phyloP scores from a whole-genome alignment of 2,329 filamentous ascomycete species.

The Aspergillus luchuensis region DNA sequence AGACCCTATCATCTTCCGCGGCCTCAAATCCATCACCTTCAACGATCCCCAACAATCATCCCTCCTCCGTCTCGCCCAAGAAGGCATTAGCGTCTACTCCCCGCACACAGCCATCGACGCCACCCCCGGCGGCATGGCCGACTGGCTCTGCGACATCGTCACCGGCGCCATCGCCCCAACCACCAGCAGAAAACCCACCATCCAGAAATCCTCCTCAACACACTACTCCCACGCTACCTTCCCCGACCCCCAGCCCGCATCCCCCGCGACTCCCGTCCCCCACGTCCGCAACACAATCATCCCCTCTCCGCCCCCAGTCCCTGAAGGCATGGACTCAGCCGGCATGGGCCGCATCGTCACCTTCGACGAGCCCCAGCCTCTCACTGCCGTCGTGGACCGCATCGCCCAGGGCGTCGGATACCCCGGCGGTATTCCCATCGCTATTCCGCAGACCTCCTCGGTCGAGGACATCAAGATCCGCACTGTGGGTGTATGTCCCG shows the following conservation, averaged over 20 bases:
- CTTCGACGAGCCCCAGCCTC: constrained; percentile 55
- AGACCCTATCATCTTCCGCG: constrained; percentile 97
- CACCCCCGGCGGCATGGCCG: constrained; percentile 79
- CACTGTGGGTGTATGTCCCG: constrained; percentile 84
- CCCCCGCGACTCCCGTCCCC: constrained; percentile 38
- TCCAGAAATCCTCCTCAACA: constrained; percentile 26
- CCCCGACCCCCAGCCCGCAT: constrained; percentile 33
- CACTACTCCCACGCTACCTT: constrained; percentile 46
- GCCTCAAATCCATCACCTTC: constrained; percentile 83
- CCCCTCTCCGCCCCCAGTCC: constrained; percentile 44
- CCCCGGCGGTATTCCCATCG: constrained; percentile 65
- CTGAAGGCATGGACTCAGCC: constrained; percentile 50
- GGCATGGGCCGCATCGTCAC: constrained; percentile 64
- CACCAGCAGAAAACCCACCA: constrained; percentile 6
- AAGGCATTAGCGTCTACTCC: constrained; percentile 92
- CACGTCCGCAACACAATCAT: constrained; percentile 59
- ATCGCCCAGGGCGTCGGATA: constrained; percentile 66
- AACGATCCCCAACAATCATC: constrained; percentile 83
- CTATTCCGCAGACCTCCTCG: constrained; percentile 61
- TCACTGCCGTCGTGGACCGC: constrained; percentile 62
- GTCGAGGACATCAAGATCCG: constrained; percentile 60
- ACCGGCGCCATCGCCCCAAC: constrained; percentile 51
- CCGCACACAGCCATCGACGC: constrained; percentile 95
- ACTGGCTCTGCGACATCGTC: constrained; percentile 90
- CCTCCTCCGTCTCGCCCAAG: constrained; percentile 76